These are phyloP conservation scores for Rhynchospora breviuscula DNA, from an alignment of 176 grass and related monocot genomes.

Conservation along the genomic window DNA sequence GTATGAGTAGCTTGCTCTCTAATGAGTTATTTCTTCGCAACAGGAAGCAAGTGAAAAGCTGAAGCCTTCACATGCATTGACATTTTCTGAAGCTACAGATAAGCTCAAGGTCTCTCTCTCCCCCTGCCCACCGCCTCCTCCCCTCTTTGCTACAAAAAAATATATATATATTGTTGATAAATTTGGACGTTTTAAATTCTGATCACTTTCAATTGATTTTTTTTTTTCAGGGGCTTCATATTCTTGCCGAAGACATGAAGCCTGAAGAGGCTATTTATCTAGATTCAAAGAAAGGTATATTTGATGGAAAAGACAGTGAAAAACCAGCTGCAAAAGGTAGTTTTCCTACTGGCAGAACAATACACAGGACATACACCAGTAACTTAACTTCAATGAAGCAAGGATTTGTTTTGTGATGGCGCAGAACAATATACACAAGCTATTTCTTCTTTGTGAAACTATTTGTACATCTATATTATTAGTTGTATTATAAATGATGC, in stretches of 20 bases:
- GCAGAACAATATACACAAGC: background rate
- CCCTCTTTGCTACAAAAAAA: background rate
- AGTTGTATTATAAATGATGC: background rate
- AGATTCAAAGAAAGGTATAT: conserved; percentile 26
- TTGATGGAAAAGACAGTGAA: conserved; percentile 26
- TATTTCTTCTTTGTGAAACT: background rate
- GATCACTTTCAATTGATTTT: too few relatives aligned
- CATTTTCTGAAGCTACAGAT: conserved; percentile 33
- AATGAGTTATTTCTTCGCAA: conserved; percentile 13
- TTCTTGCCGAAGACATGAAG: conserved; percentile 35
- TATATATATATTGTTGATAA: background rate
- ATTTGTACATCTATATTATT: background rate
- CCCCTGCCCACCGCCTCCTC: background rate
- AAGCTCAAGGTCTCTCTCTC: conserved; percentile 27
- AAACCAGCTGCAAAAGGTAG: conserved; percentile 33
- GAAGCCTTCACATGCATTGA: conserved; percentile 45
- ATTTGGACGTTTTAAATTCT: background rate
- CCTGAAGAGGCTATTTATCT: conserved; percentile 20
- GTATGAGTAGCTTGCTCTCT: background rate
- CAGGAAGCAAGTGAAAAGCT: conserved; percentile 77
- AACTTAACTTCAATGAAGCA: conserved; percentile 49
- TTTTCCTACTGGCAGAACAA: conserved; percentile 22
- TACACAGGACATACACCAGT: conserved; percentile 59
- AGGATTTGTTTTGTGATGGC: conserved; percentile 52
- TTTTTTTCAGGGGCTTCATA: conserved; percentile 43